Evolutionary conservation across 768 basidiomycete species (phyloP).

Genomic region (Omphalotus guepiniiformis): DNA sequence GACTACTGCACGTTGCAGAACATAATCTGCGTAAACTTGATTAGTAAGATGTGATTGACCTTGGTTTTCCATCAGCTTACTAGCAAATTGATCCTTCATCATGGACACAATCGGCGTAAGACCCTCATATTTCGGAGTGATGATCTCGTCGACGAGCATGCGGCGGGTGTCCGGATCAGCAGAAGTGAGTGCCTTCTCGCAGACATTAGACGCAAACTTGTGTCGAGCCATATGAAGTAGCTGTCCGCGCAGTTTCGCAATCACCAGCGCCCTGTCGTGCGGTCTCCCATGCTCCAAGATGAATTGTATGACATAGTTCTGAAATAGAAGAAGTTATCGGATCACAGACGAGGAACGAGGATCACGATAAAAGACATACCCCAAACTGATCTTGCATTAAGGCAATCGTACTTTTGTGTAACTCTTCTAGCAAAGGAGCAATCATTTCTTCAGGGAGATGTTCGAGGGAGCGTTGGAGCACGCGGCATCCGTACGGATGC

Average conservation of each 20-base stretch:
- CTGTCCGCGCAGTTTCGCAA: slow-evolving; percentile 69
- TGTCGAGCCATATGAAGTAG: slow-evolving; percentile 78
- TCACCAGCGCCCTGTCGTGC: slow-evolving; percentile 63
- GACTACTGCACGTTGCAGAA: slow-evolving; percentile 72
- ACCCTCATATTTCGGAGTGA: slow-evolving; percentile 60
- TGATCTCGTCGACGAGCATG: slow-evolving; percentile 76
- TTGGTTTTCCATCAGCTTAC: slow-evolving; percentile 49
- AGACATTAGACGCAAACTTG: slow-evolving; percentile 95
- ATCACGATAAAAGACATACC: slow-evolving; percentile 36
- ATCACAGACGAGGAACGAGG: slow-evolving; percentile 11
- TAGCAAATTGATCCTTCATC: slow-evolving; percentile 89
- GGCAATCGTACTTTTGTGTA: slow-evolving; percentile 63
- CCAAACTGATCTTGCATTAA: slow-evolving; percentile 93
- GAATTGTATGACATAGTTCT: slow-evolving; percentile 97
- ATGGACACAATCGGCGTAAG: slow-evolving; percentile 63
- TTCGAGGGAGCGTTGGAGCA: slow-evolving; percentile 90
- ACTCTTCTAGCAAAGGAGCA: slow-evolving; percentile 73
- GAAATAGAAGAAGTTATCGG: slow-evolving; percentile 5
- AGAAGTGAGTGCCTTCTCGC: slow-evolving; percentile 80
- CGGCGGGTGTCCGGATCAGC: slow-evolving; percentile 63
- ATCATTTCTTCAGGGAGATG: slow-evolving; percentile 68
- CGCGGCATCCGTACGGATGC: slow-evolving; percentile 92
- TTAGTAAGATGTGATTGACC: too few species aligned
- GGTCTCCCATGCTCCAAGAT: slow-evolving; percentile 77
- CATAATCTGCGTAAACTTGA: slow-evolving; percentile 57